Base-by-base conservation (phyloP, 2,329 filamentous ascomycete genomes). In the Coniella lustricola region DNA sequence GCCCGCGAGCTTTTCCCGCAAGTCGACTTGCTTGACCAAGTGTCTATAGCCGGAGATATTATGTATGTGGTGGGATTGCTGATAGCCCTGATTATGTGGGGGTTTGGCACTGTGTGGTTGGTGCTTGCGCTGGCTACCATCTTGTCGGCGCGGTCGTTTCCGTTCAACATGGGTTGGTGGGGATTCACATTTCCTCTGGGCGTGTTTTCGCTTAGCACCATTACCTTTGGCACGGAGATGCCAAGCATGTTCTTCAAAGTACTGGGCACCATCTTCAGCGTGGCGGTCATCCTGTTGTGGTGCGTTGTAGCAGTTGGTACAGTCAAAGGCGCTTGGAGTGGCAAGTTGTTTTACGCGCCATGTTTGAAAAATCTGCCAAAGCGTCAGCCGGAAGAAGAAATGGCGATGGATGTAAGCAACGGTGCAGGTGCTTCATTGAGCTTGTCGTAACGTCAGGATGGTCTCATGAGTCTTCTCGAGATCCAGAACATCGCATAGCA, bases 1-100 rank as follows among this genome's bases (percentile, higher is more conserved):
- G 78, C 62, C 67, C 84, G 0, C 67, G 85, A 12, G 81, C 82
- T 1, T 77, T 84, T 29, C 78, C 81, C 2, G 70, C 80, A 1
- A 73, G 76, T 1, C 76, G 84, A 34, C 79, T 85, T 33, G 78
- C 79, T 0, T 71, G 84, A 0, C 78, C 79, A 1, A 74, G 77
- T 0, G 5, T 57, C 62, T 9, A 48, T 65, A n/a, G 68, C 74
- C 1, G 79, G 80, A 0, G 66, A 74, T 2, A 68, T 81, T 7
- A 67, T 81, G 8, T 82, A 82, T 54, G 64, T 75, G 3, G 39
- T 76, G 0, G 79, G 81, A 1, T 62, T 75, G 20, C 44, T 67
- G 10, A 48, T 55, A 3, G 60, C 57, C 3, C 49, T 67, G 14
- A 25, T 64, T 17, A 59, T 67, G 54, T 68, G 65, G 65, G 63